Evolutionary conservation across 345 rosid species (phyloP).

Genomic region (Anastatica hierochuntica): DNA sequence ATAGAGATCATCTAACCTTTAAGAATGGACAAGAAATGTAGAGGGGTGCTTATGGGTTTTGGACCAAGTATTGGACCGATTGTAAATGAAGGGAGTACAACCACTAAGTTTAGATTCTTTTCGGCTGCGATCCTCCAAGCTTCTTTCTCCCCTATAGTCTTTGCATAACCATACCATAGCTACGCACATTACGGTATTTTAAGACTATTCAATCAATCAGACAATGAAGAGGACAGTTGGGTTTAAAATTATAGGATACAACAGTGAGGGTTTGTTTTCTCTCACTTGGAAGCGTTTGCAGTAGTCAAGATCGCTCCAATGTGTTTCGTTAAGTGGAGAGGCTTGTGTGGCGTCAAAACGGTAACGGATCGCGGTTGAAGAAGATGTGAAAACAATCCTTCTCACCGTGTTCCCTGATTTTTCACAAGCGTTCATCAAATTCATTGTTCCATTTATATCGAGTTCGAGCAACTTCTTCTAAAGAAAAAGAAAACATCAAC

Average conservation of each 20-base stretch:
- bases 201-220: background rate
- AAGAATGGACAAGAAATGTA: too few relatives aligned
- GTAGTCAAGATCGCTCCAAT: conserved; percentile 78
- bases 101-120: conserved; percentile 64
- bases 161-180: conserved; percentile 87
- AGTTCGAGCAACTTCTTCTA: conserved; percentile 69
- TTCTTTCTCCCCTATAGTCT: conserved; percentile 64
- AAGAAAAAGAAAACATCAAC: too few relatives aligned
- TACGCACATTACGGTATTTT: too few relatives aligned
- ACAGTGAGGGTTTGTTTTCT: too few relatives aligned
- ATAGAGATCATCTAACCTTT: too few relatives aligned
- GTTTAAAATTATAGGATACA: too few relatives aligned
- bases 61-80: conserved; percentile 83
- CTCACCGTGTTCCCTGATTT: conserved; percentile 36
- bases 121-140: conserved; percentile 80
- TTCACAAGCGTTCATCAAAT: conserved; percentile 54
- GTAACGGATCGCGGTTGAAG: conserved; percentile 71
- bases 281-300: conserved; percentile 61
- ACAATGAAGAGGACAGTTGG: background rate
- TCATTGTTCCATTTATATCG: conserved; percentile 59
- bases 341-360: conserved; percentile 44
- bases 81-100: conserved; percentile 71
- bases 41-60: conserved; percentile 73
- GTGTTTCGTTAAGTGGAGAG: conserved; percentile 72
- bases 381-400: conserved; percentile 78